A percentile compares a stretch with the other conserved stretches of the same genome.
phyloP scores from a whole-genome alignment of 2,329 filamentous ascomycete species.

The Bertia moriformis region DNA sequence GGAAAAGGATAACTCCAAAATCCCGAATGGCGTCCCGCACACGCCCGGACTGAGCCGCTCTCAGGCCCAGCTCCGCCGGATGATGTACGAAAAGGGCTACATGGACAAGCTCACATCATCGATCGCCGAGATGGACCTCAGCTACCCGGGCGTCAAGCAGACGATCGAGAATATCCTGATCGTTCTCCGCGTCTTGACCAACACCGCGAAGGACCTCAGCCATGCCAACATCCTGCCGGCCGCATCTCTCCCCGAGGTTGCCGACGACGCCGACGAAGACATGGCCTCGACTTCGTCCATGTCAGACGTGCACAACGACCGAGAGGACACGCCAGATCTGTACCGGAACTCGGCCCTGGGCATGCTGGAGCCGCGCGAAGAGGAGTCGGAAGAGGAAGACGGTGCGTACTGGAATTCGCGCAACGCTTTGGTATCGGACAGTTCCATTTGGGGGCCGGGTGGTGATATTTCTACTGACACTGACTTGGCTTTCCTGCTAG shows the following conservation, averaged over 20 bases:
- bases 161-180: conserved; percentile 93
- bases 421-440: no score
- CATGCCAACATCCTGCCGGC: conserved; percentile 63
- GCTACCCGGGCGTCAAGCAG: conserved; percentile 81
- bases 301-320: conserved; percentile 72
- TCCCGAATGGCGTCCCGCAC: no score
- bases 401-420: conserved; percentile 17
- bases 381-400: conserved; percentile 39
- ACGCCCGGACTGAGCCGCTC: conserved; percentile 36
- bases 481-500: conserved; percentile 35
- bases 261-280: conserved; percentile 65
- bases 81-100: conserved; percentile 98
- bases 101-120: conserved; percentile 77
- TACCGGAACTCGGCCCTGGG: conserved; percentile 92
- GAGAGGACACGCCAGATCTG: conserved; percentile 89
- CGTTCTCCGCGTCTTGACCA: conserved; percentile 73
- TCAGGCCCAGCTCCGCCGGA: conserved; percentile 70
- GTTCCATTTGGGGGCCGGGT: conserved; percentile 6
- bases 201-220: conserved; percentile 74
- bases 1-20: conserved; percentile 53
- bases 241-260: conserved; percentile 42
- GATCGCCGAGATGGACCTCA: conserved; percentile 88
- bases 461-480: conserved; percentile 7
- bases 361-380: conserved; percentile 74
- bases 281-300: conserved; percentile 76